These are phyloP conservation scores for Starmerella tilneyi DNA, from an alignment of 805 yeast genomes.

Conservation along the genomic window DNA sequence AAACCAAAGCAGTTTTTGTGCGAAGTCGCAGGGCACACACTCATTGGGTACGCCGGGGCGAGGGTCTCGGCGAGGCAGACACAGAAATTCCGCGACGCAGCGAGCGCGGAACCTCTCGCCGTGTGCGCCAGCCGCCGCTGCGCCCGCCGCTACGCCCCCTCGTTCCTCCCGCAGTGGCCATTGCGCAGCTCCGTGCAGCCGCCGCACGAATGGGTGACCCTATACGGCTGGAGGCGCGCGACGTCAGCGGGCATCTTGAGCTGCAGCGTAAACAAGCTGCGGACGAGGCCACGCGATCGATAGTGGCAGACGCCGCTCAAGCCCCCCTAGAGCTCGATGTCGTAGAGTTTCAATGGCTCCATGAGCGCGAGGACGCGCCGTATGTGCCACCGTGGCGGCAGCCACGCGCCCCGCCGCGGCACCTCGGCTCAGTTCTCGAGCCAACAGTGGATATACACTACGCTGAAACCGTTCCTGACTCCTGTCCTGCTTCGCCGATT, in stretches of 20 bases:
- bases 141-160: neutral
- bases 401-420: neutral
- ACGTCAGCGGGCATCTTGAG: neutral
- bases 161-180: conserved; percentile 2
- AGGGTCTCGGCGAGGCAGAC: neutral
- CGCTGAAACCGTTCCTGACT: conserved; percentile 17
- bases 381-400: conserved; percentile 21
- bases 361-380: conserved; percentile 14
- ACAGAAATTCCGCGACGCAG: neutral
- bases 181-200: conserved; percentile 5
- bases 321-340: conserved; percentile 9
- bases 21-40: too few species aligned
- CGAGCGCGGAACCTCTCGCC: neutral
- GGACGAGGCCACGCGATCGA: neutral
- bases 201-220: neutral
- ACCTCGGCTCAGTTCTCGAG: neutral
- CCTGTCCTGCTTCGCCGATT: conserved; percentile 23
- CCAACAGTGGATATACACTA: conserved; percentile 11
- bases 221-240: neutral
- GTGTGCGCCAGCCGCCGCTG: neutral
- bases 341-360: conserved; percentile 19
- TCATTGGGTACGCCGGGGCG: too few species aligned
- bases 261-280: neutral
- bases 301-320: conserved; percentile 2
- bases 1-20: too few species aligned